Percentiles rank a stretch among this genome's conserved stretches.
phyloP scores from a whole-genome alignment of 495 filamentous ascomycete genomes.

The Haplographium delicatum region DNA sequence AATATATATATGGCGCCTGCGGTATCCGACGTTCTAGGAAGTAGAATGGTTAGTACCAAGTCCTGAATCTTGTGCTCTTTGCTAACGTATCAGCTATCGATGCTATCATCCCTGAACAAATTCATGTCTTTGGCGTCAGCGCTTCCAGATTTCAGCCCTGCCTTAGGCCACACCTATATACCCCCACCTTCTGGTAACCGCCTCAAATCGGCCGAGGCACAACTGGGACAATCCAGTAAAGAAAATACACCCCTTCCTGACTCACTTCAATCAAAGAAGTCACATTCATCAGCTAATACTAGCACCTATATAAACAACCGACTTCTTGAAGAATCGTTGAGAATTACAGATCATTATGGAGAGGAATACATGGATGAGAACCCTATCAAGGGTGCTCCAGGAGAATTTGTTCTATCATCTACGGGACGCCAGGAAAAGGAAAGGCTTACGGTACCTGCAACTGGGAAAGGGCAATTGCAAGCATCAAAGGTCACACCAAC shows the following conservation, averaged over 20 bases:
- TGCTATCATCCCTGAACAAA: slow-evolving; percentile 44
- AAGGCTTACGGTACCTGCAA: slow-evolving; percentile 16
- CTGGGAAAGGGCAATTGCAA: slow-evolving; percentile 8
- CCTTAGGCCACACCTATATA: slow-evolving; percentile 69
- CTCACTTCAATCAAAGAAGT: slow-evolving; percentile 25
- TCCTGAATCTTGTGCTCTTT: neutral
- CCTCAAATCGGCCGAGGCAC: slow-evolving; percentile 30
- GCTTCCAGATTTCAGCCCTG: slow-evolving; percentile 67
- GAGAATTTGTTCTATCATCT: slow-evolving; percentile 72
- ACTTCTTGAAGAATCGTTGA: slow-evolving; percentile 62
- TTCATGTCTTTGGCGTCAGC: slow-evolving; percentile 52
- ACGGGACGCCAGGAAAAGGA: slow-evolving; percentile 38
- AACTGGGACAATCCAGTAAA: slow-evolving; percentile 35
- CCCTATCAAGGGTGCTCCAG: slow-evolving; percentile 78
- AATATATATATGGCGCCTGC: slow-evolving; percentile 88
- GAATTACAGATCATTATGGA: slow-evolving; percentile 56
- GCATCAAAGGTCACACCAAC: neutral
- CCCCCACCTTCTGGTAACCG: slow-evolving; percentile 32
- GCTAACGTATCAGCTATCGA: slow-evolving; percentile 18
- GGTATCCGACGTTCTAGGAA: slow-evolving; percentile 68
- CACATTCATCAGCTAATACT: slow-evolving; percentile 27
- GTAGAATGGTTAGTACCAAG: slow-evolving; percentile 57
- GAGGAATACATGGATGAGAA: slow-evolving; percentile 91
- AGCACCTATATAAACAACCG: slow-evolving; percentile 38
- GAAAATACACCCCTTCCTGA: slow-evolving; percentile 59